Evolutionary conservation across 352 stramenopile genomes (phyloP), one percentile per base, ranked within the genome.

Genomic region (Phytophthora constricta): DNA sequence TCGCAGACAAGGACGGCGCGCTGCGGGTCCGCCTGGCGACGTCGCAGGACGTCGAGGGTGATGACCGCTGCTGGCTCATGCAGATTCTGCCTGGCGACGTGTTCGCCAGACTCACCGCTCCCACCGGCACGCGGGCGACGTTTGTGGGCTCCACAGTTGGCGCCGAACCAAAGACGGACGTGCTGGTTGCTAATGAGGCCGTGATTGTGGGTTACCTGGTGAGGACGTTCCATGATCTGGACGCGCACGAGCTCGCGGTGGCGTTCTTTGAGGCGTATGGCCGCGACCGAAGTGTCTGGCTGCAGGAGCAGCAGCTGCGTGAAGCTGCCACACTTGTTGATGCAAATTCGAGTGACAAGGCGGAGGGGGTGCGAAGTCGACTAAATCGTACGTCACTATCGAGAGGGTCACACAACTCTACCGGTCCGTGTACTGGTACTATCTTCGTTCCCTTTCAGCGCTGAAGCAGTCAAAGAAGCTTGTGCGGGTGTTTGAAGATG

Each of bases 261-360:
- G 53, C 73, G 2, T 73, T 82, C 62, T 78, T 80, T 46, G 68
- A 80, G 39, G 51, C 62, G 11, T 82, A 82, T 54, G 62, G 72
- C 52, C 27, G 53, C 27, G 66, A 79, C 42, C 68, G 70, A 19
- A 68, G 50, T n/a, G 50, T 62, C n/a, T 79, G 71, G 71, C 31
- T 76, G 37, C 71, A 76, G 41, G 62, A 79, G 34, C 53, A 76
- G 11, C 58, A 68, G 4, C 58, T 70, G n/a, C 53, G 58, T 16
- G 46, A 73, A 51, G 56, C 60, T 17, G 65, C 70, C 33, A 58
- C 51, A 17, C 27, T 65, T 14, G 5, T 17, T 5, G 43, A 53
- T 46, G 26, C 51, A 3, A 23, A 22, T 37, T 7, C 2, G 20
- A 43, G 13, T 50, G 47, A 8, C 11, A 50, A 5, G 22, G 22